Conservation (phyloP, 192 early-diverging fungal species). For the Spizellomyces punctatus region DNA sequence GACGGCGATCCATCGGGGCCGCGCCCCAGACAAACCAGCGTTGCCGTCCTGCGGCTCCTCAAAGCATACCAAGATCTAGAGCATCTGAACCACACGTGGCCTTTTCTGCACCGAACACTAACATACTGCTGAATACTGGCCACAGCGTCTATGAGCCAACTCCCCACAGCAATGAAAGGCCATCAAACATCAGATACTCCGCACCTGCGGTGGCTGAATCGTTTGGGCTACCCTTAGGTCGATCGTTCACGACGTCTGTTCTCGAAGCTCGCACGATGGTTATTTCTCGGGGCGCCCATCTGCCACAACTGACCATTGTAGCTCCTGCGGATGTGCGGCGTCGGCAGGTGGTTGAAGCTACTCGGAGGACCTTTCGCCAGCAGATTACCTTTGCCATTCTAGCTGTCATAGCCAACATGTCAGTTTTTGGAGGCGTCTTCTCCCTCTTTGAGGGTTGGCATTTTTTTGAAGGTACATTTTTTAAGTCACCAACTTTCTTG, state of each 20-base stretch:
- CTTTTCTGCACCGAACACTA: slow-evolving; percentile 4
- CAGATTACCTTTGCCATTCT: slow-evolving; percentile 40
- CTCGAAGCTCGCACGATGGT: slow-evolving; percentile 20
- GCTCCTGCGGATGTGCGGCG: slow-evolving; percentile 32
- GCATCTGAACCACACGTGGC: not conserved
- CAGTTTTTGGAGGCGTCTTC: slow-evolving; percentile 45
- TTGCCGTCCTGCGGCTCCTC: not conserved
- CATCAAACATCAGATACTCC: not conserved
- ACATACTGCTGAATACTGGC: not conserved
- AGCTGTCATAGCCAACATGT: slow-evolving; percentile 42
- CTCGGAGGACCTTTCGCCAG: slow-evolving; percentile 33
- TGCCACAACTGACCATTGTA: slow-evolving; percentile 42
- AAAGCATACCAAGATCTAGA: not conserved
- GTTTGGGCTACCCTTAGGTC: slow-evolving; percentile 18
- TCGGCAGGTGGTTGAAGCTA: slow-evolving; percentile 38
- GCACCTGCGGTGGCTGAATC: not conserved
- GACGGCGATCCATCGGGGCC: not conserved
- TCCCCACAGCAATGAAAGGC: not conserved
- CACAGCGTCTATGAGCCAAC: not conserved
- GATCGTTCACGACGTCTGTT: slow-evolving; percentile 18
- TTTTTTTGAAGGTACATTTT: slow-evolving; percentile 33
- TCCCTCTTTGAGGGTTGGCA: slow-evolving; percentile 48
- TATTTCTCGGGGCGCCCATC: slow-evolving; percentile 31
- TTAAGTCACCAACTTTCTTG: too few species aligned
- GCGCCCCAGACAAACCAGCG: not conserved